Conservation (phyloP, 176 grass and related monocot species). For the Zoysia japonica region DNA sequence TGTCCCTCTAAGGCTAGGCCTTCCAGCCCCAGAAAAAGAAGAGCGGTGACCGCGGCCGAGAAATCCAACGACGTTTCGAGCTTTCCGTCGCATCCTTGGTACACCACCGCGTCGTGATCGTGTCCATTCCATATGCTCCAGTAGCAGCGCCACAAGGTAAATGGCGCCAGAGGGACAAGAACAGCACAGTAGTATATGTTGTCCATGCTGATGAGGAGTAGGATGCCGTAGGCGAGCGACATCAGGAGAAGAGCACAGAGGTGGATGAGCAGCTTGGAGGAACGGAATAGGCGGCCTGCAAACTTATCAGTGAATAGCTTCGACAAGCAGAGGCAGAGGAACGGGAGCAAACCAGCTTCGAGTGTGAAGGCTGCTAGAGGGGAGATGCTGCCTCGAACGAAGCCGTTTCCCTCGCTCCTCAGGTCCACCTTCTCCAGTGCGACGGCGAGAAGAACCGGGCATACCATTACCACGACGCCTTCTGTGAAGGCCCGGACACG, state of each 20-base stretch:
- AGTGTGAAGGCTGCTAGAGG: not conserved
- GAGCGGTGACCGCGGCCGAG: not conserved
- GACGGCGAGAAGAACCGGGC: not conserved
- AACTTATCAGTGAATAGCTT: not conserved
- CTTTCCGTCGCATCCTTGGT: not conserved
- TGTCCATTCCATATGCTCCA: not conserved
- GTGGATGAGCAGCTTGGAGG: not conserved
- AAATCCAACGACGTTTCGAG: not conserved
- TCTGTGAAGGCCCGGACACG: not conserved
- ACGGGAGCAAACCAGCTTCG: not conserved
- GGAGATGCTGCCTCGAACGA: not conserved
- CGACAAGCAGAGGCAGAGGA: not conserved
- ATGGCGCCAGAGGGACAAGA: not conserved
- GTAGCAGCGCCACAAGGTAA: not conserved
- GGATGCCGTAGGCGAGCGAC: not conserved
- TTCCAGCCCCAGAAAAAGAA: slow-evolving; percentile 27
- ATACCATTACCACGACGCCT: not conserved
- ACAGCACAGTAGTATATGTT: not conserved
- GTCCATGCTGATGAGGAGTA: slow-evolving; percentile 3
- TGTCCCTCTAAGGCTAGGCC: slow-evolving; percentile 19
- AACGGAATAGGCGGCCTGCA: not conserved
- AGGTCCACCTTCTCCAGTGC: not conserved
- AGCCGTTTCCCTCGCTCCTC: not conserved
- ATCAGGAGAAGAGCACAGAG: not conserved
- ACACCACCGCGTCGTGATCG: not conserved